Evolutionary conservation across 352 stramenopile species (phyloP).

Genomic region (Elongisporangium undulatum): DNA sequence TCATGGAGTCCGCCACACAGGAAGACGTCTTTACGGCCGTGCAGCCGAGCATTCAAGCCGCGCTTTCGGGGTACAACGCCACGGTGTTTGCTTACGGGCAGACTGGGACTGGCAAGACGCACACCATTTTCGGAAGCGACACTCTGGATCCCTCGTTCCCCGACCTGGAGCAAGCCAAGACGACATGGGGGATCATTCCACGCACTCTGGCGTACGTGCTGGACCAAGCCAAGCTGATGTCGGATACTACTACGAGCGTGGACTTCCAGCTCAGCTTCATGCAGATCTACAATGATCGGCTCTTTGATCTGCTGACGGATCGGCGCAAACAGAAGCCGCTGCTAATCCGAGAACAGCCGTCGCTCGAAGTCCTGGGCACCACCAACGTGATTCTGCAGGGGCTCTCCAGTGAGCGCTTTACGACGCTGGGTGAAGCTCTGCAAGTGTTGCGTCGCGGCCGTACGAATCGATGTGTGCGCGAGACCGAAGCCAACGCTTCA

Average conservation of each 20-base stretch:
- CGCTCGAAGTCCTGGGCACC: constrained; percentile 24
- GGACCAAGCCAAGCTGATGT: constrained; percentile 6
- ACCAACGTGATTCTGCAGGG: constrained; percentile 59
- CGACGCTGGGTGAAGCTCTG: constrained; percentile 40
- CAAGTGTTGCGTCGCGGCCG: constrained; percentile 45
- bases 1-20: constrained; percentile 56
- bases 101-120: constrained; percentile 90
- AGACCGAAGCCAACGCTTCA: constrained; percentile 84
- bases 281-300: constrained; percentile 94
- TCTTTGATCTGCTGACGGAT: constrained; percentile 88
- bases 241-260: constrained; percentile 13
- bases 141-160: constrained; percentile 2
- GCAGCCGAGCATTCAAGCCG: constrained; percentile 52
- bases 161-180: constrained; percentile 4
- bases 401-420: constrained; percentile 43
- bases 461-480: constrained; percentile 60
- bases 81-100: constrained; percentile 92
- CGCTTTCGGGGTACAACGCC: constrained; percentile 83
- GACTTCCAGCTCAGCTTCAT: constrained; percentile 84
- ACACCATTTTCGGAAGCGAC: constrained; percentile 87
- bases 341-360: constrained; percentile 58
- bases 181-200: constrained; percentile 74
- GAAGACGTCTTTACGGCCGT: constrained; percentile 74
- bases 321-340: constrained; percentile 62
- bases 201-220: constrained; percentile 77